Percentiles rank a stretch among this genome's conserved stretches.
Evolutionary conservation across 2,329 filamentous ascomycete species (phyloP).

Genomic region (Verticillium isaacii): DNA sequence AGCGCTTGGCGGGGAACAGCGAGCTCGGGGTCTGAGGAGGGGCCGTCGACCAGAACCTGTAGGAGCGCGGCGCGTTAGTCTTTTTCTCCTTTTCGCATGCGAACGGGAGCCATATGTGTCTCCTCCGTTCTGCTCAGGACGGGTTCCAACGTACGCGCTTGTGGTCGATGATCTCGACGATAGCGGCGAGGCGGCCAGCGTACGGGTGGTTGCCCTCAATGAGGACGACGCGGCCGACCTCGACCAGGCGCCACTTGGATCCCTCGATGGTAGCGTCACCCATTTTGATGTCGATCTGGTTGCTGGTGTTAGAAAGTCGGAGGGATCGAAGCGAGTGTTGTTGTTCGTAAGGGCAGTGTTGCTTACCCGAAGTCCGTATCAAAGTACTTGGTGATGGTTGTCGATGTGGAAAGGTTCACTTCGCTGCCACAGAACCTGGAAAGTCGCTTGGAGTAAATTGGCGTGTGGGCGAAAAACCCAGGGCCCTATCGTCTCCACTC

Average conservation of each 20-base stretch:
- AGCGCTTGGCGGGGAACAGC: constrained; percentile 84
- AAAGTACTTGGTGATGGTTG: constrained; percentile 1
- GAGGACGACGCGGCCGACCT: constrained; percentile 96
- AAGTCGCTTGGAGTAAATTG: background rate
- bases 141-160: constrained; percentile 80
- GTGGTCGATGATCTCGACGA: constrained; percentile 99
- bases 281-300: constrained; percentile 65
- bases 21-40: constrained; percentile 73
- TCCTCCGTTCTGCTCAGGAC: background rate
- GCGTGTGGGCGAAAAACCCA: background rate
- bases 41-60: constrained; percentile 94
- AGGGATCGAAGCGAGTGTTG: constrained; percentile 17
- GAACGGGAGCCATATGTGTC: background rate
- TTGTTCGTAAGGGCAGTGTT: background rate
- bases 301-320: constrained; percentile 18
- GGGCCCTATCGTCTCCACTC: background rate
- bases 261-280: constrained; percentile 77
- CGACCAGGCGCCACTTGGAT: constrained; percentile 90
- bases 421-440: background rate
- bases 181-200: constrained; percentile 82
- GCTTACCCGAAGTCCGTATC: constrained; percentile 3
- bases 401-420: background rate
- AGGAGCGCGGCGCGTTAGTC: constrained; percentile 1
- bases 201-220: constrained; percentile 75
- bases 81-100: background rate